Evolutionary conservation across 352 stramenopile genomes (phyloP).

Genomic region (Pythium rishiriense): DNA sequence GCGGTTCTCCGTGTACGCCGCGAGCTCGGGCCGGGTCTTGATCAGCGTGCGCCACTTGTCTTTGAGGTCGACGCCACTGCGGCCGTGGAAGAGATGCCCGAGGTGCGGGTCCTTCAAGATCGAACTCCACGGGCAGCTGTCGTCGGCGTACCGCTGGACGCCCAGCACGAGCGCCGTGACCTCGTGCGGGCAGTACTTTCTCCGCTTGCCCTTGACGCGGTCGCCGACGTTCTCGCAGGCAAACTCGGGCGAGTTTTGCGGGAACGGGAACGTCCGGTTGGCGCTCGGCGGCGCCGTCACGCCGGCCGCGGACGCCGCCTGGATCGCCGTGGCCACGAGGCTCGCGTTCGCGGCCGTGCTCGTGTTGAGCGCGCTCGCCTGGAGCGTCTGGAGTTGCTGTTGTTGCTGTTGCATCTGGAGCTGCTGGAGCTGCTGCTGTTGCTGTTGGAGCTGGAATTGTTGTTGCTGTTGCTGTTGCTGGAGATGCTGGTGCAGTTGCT

Average conservation of each 20-base stretch:
- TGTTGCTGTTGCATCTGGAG: conserved; percentile 37
- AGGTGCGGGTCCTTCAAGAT: conserved; percentile 76
- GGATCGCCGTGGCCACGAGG: conserved; percentile 37
- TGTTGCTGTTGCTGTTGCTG: conserved; percentile 34
- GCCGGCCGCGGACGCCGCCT: conserved; percentile 16
- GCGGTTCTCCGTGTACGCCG: conserved; percentile 81
- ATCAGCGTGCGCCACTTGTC: conserved; percentile 85
- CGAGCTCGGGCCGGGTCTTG: conserved; percentile 74
- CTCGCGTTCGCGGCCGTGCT: conserved; percentile 12
- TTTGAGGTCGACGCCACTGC: conserved; percentile 79
- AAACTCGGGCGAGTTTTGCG: conserved; percentile 74
- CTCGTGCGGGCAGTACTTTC: conserved; percentile 85
- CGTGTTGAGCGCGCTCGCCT: conserved; percentile 20
- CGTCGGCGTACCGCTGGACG: conserved; percentile 82
- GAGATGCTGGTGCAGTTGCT: conserved; percentile 20
- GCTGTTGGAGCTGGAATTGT: conserved; percentile 31
- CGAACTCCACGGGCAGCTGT: conserved; percentile 83
- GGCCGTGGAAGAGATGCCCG: conserved; percentile 73
- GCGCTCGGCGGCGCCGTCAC: conserved; percentile 15
- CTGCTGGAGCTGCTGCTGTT: conserved; percentile 31
- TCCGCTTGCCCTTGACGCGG: conserved; percentile 78
- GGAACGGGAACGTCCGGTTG: conserved; percentile 49
- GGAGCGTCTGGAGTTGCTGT: conserved; percentile 29
- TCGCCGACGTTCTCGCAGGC: conserved; percentile 82
- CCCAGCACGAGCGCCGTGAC: conserved; percentile 79